A percentile compares a stretch with the other conserved stretches of the same genome.
Evolutionary conservation across 2,329 filamentous ascomycete genomes (phyloP).

Genomic region (Cladosporium sp.): DNA sequence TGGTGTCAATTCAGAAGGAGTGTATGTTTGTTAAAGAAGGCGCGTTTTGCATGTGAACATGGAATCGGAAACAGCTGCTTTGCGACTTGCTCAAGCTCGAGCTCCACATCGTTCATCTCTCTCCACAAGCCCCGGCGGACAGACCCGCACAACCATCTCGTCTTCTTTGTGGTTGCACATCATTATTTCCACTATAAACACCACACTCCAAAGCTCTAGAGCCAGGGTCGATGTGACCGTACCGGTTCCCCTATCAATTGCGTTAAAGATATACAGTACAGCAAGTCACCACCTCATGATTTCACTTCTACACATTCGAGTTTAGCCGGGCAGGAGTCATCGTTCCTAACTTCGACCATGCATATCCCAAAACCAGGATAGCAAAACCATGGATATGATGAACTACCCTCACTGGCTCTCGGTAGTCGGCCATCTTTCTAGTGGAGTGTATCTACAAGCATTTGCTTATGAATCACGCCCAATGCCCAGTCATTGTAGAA

Average conservation of each 20-base stretch:
- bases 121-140: not conserved
- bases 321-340: not conserved
- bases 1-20: not conserved
- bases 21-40: not conserved
- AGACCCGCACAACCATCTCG: not conserved
- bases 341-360: not conserved
- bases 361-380: not conserved
- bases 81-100: conserved; percentile 4
- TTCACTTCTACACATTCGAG: not conserved
- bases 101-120: conserved; percentile 1
- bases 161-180: too few relatives aligned
- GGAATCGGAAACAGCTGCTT: not conserved
- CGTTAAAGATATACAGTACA: not conserved
- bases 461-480: not conserved
- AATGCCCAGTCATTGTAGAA: not conserved
- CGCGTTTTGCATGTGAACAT: conserved; percentile 8
- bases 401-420: not conserved
- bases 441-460: not conserved
- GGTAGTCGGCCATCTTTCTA: not conserved
- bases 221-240: too few relatives aligned
- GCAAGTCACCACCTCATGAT: not conserved
- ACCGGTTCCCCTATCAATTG: too few relatives aligned
- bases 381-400: not conserved
- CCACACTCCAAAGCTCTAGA: too few relatives aligned
- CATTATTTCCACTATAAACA: too few relatives aligned